Percentiles rank a stretch among this genome's conserved stretches.
These are phyloP conservation scores for Dentipellis sp. DNA, from an alignment of 768 basidiomycete species.

Conservation along the genomic window DNA sequence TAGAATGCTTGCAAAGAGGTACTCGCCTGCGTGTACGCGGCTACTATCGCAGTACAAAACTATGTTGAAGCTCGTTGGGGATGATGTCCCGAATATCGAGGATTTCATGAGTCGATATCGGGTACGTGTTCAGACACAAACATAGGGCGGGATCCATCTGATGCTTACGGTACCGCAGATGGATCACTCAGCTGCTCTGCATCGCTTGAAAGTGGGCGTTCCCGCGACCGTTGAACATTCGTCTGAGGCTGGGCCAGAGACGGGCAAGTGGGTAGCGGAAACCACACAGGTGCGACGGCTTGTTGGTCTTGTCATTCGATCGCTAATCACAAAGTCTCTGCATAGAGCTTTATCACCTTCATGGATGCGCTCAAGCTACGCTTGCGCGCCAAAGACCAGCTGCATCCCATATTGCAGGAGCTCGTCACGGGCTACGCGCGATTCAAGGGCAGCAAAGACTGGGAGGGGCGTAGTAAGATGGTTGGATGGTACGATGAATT, in stretches of 20 bases:
- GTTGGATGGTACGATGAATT: conserved; percentile 66
- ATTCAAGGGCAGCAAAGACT: conserved; percentile 92
- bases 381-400: conserved; percentile 92
- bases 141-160: background rate
- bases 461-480: conserved; percentile 93
- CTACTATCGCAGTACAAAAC: conserved; percentile 97
- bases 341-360: conserved; percentile 92
- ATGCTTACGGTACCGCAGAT: conserved; percentile 38
- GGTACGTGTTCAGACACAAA: conserved; percentile 15
- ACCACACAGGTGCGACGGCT: conserved; percentile 71
- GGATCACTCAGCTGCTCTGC: conserved; percentile 89
- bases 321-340: background rate
- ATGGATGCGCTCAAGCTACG: conserved; percentile 95
- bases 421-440: conserved; percentile 91
- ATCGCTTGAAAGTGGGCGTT: conserved; percentile 84
- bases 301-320: background rate
- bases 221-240: conserved; percentile 97
- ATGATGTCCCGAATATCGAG: conserved; percentile 78
- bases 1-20: conserved; percentile 47
- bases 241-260: conserved; percentile 85
- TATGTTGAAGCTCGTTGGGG: conserved; percentile 90
- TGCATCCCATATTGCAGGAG: conserved; percentile 91
- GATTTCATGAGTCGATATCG: conserved; percentile 86
- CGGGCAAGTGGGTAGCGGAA: conserved; percentile 95
- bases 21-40: conserved; percentile 91